A percentile compares a stretch with the other conserved stretches of the same genome.
Conservation (phyloP, 768 basidiomycete species). For the Tephrocybe sp. region DNA sequence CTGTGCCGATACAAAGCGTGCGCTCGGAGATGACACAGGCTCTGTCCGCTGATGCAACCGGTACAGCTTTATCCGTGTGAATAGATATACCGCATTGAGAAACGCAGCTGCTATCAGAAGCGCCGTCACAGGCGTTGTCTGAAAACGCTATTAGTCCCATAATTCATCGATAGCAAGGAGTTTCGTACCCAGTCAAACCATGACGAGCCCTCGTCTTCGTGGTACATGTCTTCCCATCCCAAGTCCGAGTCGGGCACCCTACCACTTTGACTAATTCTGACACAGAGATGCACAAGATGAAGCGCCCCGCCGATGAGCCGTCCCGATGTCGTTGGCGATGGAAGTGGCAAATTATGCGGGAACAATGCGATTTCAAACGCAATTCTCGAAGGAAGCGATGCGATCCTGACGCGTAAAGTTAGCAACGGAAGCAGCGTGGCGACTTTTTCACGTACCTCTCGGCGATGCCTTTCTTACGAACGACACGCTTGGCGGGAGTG, state of each 20-base stretch:
- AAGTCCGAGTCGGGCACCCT: constrained; percentile 63
- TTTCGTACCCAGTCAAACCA: constrained; percentile 73
- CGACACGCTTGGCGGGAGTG: constrained; percentile 49
- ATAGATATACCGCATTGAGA: constrained; percentile 64
- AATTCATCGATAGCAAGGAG: constrained; percentile 30
- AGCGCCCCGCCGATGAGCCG: constrained; percentile 61
- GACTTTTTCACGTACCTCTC: constrained; percentile 48
- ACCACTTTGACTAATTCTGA: constrained; percentile 59
- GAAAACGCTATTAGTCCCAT: not conserved
- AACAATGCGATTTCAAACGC: constrained; percentile 81
- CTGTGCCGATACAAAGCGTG: constrained; percentile 61
- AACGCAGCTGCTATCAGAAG: constrained; percentile 54
- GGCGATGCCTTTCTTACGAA: constrained; percentile 64
- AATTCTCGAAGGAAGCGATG: constrained; percentile 67
- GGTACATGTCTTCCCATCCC: constrained; percentile 79
- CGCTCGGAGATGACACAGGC: constrained; percentile 68
- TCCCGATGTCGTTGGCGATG: constrained; percentile 64
- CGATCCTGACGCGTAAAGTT: constrained; percentile 40
- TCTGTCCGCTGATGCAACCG: constrained; percentile 63
- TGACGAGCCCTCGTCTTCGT: constrained; percentile 57
- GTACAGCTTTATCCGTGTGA: constrained; percentile 69
- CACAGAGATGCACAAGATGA: constrained; percentile 68
- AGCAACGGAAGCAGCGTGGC: constrained; percentile 1
- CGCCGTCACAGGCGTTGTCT: constrained; percentile 64
- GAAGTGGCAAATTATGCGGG: constrained; percentile 78